Conservation (phyloP, 2,329 filamentous ascomycete species). For the Paraphaeosphaeria sporulosa region DNA sequence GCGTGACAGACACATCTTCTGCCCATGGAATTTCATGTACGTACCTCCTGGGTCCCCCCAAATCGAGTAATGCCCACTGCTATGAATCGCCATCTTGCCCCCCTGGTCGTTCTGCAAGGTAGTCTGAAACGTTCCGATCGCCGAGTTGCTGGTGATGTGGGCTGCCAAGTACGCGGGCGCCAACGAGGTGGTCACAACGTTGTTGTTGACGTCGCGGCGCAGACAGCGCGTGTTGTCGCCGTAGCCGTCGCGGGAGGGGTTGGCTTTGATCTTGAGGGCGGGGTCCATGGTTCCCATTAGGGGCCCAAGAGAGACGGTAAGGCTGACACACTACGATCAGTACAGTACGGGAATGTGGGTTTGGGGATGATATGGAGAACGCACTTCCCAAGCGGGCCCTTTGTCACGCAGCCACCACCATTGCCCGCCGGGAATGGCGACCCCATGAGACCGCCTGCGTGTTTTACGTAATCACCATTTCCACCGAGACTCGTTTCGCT, state of each 20-base stretch:
- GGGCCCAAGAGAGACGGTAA: constrained; percentile 57
- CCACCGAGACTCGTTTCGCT: constrained; percentile 57
- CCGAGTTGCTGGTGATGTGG: constrained; percentile 32
- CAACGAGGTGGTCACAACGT: constrained; percentile 27
- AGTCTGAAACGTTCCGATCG: constrained; percentile 38
- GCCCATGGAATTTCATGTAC: too few relatives aligned
- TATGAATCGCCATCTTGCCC: constrained; percentile 45
- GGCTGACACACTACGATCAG: constrained; percentile 12
- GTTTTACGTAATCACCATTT: constrained; percentile 52
- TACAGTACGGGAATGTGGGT: too few relatives aligned
- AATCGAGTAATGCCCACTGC: constrained; percentile 55
- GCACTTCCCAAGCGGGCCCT: constrained; percentile 59
- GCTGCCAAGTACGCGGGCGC: constrained; percentile 27
- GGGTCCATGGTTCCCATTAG: constrained; percentile 46
- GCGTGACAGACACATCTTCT: too few relatives aligned
- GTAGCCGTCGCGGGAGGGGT: constrained; percentile 40
- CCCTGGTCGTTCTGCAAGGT: constrained; percentile 28
- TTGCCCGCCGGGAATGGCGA: constrained; percentile 55
- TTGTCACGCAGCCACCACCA: constrained; percentile 64
- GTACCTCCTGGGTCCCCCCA: constrained; percentile 29
- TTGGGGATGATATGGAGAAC: too few relatives aligned
- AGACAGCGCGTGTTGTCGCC: constrained; percentile 43
- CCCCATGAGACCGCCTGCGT: constrained; percentile 28
- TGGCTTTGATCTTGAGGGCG: constrained; percentile 37
- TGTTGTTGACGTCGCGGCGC: constrained; percentile 43